phyloP scores from a whole-genome alignment of 2,329 filamentous ascomycete species.

The Bipolaris cookei region DNA sequence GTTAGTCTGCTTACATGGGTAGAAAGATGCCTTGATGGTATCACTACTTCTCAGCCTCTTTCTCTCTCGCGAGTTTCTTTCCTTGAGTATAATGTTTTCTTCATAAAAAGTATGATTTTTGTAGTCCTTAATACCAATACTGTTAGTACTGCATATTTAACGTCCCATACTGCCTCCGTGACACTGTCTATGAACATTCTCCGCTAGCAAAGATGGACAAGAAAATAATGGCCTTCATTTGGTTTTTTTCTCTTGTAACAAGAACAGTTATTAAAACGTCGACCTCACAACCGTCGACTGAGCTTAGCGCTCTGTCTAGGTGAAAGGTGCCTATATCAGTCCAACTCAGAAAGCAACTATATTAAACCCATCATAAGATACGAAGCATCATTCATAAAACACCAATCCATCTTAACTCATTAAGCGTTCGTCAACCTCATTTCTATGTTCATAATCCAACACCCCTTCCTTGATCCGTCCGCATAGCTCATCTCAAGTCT shows the following conservation, averaged over 20 bases:
- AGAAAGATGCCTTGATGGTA: neutral
- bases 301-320: no score
- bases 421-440: neutral
- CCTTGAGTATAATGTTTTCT: neutral
- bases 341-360: no score
- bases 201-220: no score
- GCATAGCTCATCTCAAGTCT: constrained; percentile 28
- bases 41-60: neutral
- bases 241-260: no score
- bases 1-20: neutral
- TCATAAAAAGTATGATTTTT: neutral
- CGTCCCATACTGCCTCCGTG: no score
- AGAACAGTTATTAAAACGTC: no score
- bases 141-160: no score
- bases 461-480: neutral
- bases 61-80: no score
- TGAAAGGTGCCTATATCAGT: no score
- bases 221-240: no score
- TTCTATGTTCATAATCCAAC: neutral
- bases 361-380: neutral
- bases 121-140: neutral
- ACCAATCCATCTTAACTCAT: neutral
- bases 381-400: neutral
- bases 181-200: no score
- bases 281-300: no score